phyloP scores from a whole-genome alignment of 2,329 filamentous ascomycete genomes.

The Scleromitrula shiraiana region DNA sequence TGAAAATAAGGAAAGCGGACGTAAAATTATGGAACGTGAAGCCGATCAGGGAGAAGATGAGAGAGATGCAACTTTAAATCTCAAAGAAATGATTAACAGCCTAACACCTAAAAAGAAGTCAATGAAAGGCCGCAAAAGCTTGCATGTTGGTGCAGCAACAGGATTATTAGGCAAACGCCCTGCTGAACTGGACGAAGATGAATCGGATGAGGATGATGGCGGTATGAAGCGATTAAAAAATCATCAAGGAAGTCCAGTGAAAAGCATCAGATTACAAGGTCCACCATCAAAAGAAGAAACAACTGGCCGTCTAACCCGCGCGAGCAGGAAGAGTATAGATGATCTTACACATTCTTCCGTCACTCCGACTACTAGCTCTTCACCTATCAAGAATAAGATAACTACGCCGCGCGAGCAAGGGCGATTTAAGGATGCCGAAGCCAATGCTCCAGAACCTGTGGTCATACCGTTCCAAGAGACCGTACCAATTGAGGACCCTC shows the following conservation, averaged over 20 bases:
- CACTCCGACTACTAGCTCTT: slow-evolving; percentile 38
- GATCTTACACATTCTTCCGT: slow-evolving; percentile 29
- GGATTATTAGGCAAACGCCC: slow-evolving; percentile 70
- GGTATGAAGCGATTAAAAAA: slow-evolving; percentile 63
- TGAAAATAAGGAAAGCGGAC: slow-evolving; percentile 50
- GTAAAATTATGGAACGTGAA: slow-evolving; percentile 47
- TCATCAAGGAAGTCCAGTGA: slow-evolving; percentile 68
- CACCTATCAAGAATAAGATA: slow-evolving; percentile 39
- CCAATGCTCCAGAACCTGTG: slow-evolving; percentile 31
- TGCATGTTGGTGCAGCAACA: slow-evolving; percentile 66
- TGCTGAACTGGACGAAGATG: slow-evolving; percentile 56
- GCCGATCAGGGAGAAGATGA: slow-evolving; percentile 43
- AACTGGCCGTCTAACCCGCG: slow-evolving; percentile 49
- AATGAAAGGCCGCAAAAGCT: slow-evolving; percentile 62
- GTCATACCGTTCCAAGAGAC: slow-evolving; percentile 36
- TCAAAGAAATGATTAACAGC: slow-evolving; percentile 71
- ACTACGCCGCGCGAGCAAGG: slow-evolving; percentile 50
- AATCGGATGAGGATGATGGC: slow-evolving; percentile 52
- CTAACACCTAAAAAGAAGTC: slow-evolving; percentile 67
- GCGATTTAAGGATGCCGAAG: slow-evolving; percentile 46
- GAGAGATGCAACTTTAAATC: slow-evolving; percentile 55
- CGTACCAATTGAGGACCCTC: slow-evolving; percentile 39
- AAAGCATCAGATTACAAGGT: slow-evolving; percentile 62
- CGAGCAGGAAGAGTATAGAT: slow-evolving; percentile 40
- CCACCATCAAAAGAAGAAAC: slow-evolving; percentile 61